Percentiles rank a stretch among this genome's conserved stretches.
Conservation (phyloP, 2,329 filamentous ascomycete genomes). For the Clarireedia paspali region DNA sequence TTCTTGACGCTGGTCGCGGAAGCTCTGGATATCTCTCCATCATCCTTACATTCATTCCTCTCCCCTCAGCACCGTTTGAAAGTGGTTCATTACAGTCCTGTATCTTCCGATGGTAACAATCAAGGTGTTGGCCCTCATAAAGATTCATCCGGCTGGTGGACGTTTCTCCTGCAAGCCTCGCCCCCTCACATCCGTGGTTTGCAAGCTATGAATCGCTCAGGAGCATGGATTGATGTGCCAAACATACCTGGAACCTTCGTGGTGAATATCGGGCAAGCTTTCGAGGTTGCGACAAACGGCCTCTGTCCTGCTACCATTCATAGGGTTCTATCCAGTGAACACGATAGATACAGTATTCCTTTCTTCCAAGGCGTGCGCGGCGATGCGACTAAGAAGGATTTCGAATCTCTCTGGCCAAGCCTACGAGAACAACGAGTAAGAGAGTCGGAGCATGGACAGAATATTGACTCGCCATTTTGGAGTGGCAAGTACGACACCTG, state of each 20-base stretch:
- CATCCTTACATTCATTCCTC: constrained; percentile 1
- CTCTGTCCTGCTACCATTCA: constrained; percentile 6
- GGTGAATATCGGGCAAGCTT: constrained; percentile 6
- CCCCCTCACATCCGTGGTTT: constrained; percentile 5
- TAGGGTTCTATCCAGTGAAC: constrained; percentile 2
- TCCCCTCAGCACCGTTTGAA: constrained; percentile 7
- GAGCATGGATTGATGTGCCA: constrained; percentile 5
- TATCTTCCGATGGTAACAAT: not conserved
- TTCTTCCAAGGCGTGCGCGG: constrained; percentile 7
- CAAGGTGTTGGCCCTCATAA: constrained; percentile 7
- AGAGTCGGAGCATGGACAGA: not conserved
- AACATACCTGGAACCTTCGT: constrained; percentile 6
- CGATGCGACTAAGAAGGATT: constrained; percentile 7
- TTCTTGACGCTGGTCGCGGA: constrained; percentile 2
- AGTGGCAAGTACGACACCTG: constrained; percentile 3
- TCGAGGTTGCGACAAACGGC: constrained; percentile 6
- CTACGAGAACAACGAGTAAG: not conserved
- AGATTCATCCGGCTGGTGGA: constrained; percentile 10
- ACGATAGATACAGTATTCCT: constrained; percentile 4
- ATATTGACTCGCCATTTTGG: constrained; percentile 1
- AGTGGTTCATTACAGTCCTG: constrained; percentile 2
- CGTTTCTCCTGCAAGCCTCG: constrained; percentile 5
- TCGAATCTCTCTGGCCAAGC: constrained; percentile 3
- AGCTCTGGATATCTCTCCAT: constrained; percentile 1
- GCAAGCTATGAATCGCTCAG: constrained; percentile 7